Evolutionary conservation across 306 rosid genomes (phyloP).

Genomic region (Inga leiocalycina): DNA sequence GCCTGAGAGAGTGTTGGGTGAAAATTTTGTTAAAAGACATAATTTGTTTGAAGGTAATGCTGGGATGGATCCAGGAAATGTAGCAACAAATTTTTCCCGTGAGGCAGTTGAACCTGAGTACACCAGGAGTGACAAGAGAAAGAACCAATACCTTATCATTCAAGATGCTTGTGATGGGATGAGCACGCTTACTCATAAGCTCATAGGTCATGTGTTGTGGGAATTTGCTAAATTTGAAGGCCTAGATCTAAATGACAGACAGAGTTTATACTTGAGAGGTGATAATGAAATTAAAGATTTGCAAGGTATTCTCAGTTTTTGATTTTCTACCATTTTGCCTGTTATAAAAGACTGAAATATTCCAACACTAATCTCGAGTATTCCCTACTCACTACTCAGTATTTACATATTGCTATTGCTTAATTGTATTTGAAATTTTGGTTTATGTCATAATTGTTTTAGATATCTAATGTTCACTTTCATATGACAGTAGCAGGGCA

Average conservation of each 20-base stretch:
- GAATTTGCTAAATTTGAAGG: conserved; percentile 56
- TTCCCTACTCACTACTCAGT: not conserved
- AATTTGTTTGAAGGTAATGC: conserved; percentile 18
- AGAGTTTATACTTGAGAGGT: conserved; percentile 44
- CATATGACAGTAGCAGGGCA: conserved; percentile 38
- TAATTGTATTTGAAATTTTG: not conserved
- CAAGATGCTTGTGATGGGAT: conserved; percentile 84
- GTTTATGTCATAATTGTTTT: not conserved
- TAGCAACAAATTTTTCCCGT: conserved; percentile 23
- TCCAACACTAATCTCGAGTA: not conserved
- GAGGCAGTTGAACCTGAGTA: conserved; percentile 25
- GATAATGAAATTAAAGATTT: conserved; percentile 43
- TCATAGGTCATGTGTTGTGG: conserved; percentile 62
- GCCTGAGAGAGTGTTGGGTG: conserved; percentile 26
- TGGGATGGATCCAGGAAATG: conserved; percentile 20
- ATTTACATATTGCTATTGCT: not conserved
- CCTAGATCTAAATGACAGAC: conserved; percentile 42
- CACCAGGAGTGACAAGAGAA: conserved; percentile 25
- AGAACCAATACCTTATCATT: conserved; percentile 63
- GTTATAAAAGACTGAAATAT: conserved; percentile 4
- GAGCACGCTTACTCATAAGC: conserved; percentile 66
- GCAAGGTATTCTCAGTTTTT: conserved; percentile 50
- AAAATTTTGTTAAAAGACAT: conserved; percentile 26
- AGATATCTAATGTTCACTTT: conserved; percentile 7
- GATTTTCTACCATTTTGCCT: conserved; percentile 10